Percentiles rank a stretch among this genome's conserved stretches.
Evolutionary conservation across 805 yeast species (phyloP).

Genomic region (Saturnispora quitensis): DNA sequence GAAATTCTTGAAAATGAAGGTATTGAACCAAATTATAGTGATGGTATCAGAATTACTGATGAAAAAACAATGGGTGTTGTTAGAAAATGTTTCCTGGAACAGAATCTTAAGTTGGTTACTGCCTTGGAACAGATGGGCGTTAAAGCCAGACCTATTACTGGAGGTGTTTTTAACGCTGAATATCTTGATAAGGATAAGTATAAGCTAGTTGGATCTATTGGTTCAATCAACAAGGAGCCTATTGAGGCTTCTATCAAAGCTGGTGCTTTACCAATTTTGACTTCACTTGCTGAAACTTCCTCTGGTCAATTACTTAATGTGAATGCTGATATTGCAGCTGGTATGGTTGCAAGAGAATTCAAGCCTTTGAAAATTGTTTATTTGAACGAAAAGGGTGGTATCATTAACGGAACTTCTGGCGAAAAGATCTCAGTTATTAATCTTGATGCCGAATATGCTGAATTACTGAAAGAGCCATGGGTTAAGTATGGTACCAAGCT

Average conservation of each 20-base stretch:
- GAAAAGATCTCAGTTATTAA: constrained; percentile 86
- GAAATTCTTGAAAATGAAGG: constrained; percentile 89
- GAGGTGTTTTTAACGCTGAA: constrained; percentile 93
- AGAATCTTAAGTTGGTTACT: constrained; percentile 87
- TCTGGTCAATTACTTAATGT: constrained; percentile 96
- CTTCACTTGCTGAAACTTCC: constrained; percentile 93
- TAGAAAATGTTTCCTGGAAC: constrained; percentile 90
- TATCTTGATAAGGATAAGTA: constrained; percentile 86
- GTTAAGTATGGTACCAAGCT: constrained; percentile 97
- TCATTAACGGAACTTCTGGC: constrained; percentile 83
- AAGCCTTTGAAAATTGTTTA: constrained; percentile 97
- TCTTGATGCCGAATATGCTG: constrained; percentile 93
- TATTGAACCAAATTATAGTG: constrained; percentile 90
- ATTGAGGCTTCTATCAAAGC: constrained; percentile 92
- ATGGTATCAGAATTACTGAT: constrained; percentile 95
- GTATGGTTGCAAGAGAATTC: constrained; percentile 91
- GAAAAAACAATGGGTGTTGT: constrained; percentile 93
- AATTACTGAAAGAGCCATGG: constrained; percentile 88
- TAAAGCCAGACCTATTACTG: constrained; percentile 96
- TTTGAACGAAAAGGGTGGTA: constrained; percentile 95
- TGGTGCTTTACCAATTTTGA: constrained; percentile 92
- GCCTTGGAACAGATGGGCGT: constrained; percentile 96
- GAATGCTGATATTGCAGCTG: constrained; percentile 98
- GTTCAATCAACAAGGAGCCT: constrained; percentile 76
- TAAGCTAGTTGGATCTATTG: constrained; percentile 85